Percentiles rank a stretch among this genome's conserved stretches.
phyloP scores from a whole-genome alignment of 371 early-diverging fungal genomes.

The Mortierella polycephala region DNA sequence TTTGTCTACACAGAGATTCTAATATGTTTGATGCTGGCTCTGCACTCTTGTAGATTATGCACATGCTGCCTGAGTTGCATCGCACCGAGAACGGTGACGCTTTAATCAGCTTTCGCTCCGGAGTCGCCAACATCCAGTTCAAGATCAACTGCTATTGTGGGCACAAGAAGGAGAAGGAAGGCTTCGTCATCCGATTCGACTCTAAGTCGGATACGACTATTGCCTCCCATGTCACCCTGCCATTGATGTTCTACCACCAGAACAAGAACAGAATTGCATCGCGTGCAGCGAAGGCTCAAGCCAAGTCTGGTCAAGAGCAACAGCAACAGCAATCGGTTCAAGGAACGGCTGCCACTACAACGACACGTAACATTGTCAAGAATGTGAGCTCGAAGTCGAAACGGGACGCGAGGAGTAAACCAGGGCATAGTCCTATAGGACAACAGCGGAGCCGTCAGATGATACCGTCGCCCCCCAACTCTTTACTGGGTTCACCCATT shows the following conservation, averaged over 20 bases:
- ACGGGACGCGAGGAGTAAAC: constrained; percentile 28
- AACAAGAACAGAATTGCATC: constrained; percentile 52
- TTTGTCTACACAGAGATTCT: too few relatives aligned
- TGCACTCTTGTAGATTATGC: constrained; percentile 34
- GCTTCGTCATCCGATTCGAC: constrained; percentile 53
- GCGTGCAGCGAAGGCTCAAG: constrained; percentile 37
- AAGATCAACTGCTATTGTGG: constrained; percentile 55
- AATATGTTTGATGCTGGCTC: too few relatives aligned
- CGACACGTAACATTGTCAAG: constrained; percentile 32
- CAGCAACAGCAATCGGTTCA: constrained; percentile 19
- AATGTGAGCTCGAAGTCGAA: constrained; percentile 39
- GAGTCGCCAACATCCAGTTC: constrained; percentile 54
- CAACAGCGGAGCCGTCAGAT: constrained; percentile 26
- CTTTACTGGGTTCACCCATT: constrained; percentile 33
- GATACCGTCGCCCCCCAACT: constrained; percentile 49
- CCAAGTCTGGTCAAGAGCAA: constrained; percentile 20
- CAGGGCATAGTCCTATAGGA: constrained; percentile 36
- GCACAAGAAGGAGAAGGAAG: constrained; percentile 55
- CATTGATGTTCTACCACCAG: constrained; percentile 54
- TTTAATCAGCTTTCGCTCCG: constrained; percentile 44
- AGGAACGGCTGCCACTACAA: neutral
- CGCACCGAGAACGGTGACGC: constrained; percentile 51
- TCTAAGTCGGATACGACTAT: constrained; percentile 39
- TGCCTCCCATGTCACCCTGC: constrained; percentile 51
- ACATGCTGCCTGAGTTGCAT: constrained; percentile 49